These are phyloP conservation scores for Apiotrichum brassicae DNA, from an alignment of 1,284 basidiomycete genomes.

Conservation along the genomic window DNA sequence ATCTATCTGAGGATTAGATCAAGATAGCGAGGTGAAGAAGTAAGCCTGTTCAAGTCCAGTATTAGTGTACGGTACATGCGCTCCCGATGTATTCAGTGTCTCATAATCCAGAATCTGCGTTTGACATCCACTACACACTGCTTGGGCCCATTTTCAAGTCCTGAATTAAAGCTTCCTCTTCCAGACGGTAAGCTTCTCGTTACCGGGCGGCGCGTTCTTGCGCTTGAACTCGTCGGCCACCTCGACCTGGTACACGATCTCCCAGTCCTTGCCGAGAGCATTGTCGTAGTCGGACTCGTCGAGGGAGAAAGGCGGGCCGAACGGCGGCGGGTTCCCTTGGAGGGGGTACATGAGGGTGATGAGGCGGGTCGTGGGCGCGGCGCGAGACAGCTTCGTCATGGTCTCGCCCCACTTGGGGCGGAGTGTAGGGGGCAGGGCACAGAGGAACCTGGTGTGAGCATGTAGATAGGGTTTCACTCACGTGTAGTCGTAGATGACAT, in stretches of 20 bases:
- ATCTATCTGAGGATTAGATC: background rate
- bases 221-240: conserved; percentile 50
- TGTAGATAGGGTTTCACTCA: conserved; percentile 40
- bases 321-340: conserved; percentile 18
- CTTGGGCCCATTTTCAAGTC: too few species aligned
- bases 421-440: conserved; percentile 57
- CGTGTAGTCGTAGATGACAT: conserved; percentile 65
- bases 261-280: conserved; percentile 50
- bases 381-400: conserved; percentile 56
- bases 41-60: too few species aligned
- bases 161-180: conserved; percentile 6
- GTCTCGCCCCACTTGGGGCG: conserved; percentile 57
- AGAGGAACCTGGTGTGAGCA: conserved; percentile 56
- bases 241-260: conserved; percentile 53
- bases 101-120: too few species aligned
- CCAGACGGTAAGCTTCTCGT: conserved; percentile 16
- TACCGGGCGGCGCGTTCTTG: conserved; percentile 9
- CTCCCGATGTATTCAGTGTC: too few species aligned
- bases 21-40: too few species aligned
- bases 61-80: too few species aligned
- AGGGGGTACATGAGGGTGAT: conserved; percentile 58
- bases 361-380: conserved; percentile 53
- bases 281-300: conserved; percentile 56
- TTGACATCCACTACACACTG: too few species aligned
- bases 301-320: conserved; percentile 61